These are phyloP conservation scores for Ophiostoma angusticollis DNA, from an alignment of 2,329 filamentous ascomycete species.

Conservation along the genomic window DNA sequence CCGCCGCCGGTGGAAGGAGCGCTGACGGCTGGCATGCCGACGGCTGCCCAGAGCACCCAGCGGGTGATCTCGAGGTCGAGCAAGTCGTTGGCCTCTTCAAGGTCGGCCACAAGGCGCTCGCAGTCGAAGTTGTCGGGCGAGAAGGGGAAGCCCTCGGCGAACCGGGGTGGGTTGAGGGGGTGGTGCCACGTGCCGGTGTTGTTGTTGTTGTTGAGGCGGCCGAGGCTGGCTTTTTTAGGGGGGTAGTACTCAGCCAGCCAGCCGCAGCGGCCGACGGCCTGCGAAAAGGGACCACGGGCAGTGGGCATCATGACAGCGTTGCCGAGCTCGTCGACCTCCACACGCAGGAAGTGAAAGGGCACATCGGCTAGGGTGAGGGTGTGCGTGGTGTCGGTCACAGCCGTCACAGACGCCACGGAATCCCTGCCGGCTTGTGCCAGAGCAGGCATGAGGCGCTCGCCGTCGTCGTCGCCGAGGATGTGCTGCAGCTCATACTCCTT, in stretches of 20 bases:
- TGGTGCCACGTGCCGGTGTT: conserved; percentile 2
- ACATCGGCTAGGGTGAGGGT: conserved; percentile 7
- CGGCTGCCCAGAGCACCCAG: conserved; percentile 11
- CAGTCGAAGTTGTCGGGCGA: conserved; percentile 14
- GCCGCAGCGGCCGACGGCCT: neutral
- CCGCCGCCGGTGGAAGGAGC: neutral
- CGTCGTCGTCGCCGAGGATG: conserved; percentile 8
- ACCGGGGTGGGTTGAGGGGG: neutral
- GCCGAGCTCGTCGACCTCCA: conserved; percentile 8
- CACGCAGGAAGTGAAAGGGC: conserved; percentile 8
- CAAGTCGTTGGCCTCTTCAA: conserved; percentile 8
- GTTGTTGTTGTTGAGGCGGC: neutral
- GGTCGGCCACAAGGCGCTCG: conserved; percentile 4
- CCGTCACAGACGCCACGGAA: neutral
- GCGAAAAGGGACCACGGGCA: neutral
- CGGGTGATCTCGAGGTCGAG: neutral
- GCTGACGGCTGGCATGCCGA: too few relatives aligned
- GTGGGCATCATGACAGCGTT: neutral
- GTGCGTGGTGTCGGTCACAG: neutral
- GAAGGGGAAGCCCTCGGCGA: conserved; percentile 7
- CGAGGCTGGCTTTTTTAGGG: neutral
- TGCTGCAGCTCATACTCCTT: neutral
- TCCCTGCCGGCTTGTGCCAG: conserved; percentile 1
- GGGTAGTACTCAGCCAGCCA: conserved; percentile 5
- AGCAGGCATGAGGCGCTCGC: conserved; percentile 6